Conservation (phyloP, 768 basidiomycete genomes). For the Mrakia frigida region DNA sequence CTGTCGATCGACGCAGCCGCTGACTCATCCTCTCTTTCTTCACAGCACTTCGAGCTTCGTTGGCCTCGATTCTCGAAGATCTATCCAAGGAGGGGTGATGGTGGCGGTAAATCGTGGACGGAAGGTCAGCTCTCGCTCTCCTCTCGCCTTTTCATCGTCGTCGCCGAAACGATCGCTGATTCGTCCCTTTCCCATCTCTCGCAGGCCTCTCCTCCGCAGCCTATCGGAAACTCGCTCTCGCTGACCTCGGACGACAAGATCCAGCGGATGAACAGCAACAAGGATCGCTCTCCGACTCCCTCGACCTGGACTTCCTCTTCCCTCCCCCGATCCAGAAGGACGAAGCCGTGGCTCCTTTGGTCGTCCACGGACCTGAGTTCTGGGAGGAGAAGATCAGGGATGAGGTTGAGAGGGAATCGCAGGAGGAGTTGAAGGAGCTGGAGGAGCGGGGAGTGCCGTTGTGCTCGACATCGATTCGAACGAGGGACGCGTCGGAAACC, state of each 20-base stretch:
- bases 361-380: neutral
- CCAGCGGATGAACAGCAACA: neutral
- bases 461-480: no score
- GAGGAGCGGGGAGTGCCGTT: neutral
- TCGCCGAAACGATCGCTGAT: neutral
- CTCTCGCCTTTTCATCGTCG: neutral
- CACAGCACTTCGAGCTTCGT: slow-evolving; percentile 73
- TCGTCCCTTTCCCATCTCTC: neutral
- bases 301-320: slow-evolving; percentile 20
- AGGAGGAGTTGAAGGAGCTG: neutral
- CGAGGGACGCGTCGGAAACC: neutral
- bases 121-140: slow-evolving; percentile 21
- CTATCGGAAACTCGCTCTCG: slow-evolving; percentile 14
- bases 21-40: slow-evolving; percentile 20
- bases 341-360: neutral
- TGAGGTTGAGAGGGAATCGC: neutral
- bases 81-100: neutral
- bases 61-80: slow-evolving; percentile 71
- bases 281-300: neutral
- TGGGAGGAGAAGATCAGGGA: neutral
- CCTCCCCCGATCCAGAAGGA: neutral
- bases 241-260: slow-evolving; percentile 4
- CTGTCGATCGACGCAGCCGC: slow-evolving; percentile 7
- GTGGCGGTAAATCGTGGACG: slow-evolving; percentile 17
- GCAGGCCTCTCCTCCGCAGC: slow-evolving; percentile 9